Conservation (phyloP, 108 stramenopile species). For the Mayamaea pseudoterrestris region DNA sequence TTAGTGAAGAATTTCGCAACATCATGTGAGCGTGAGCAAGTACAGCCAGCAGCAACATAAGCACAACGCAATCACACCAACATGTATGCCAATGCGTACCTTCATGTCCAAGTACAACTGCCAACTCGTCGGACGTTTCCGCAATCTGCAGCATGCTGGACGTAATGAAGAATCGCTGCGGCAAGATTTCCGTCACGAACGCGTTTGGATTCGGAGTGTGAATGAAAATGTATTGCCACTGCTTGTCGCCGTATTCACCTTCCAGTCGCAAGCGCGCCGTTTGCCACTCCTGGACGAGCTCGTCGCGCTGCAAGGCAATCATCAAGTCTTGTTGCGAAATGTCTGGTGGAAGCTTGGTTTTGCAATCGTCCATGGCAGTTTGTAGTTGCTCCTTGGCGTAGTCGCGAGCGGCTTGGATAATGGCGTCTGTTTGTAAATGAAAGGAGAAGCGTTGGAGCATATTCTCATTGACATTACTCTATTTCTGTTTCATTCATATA, state of each 20-base stretch:
- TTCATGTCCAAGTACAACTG: conserved; percentile 75
- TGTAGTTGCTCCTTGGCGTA: conserved; percentile 21
- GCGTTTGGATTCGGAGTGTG: conserved; percentile 54
- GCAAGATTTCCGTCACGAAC: conserved; percentile 78
- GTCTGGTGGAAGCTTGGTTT: conserved; percentile 11
- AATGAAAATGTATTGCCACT: conserved; percentile 46
- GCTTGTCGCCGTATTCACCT: conserved; percentile 9
- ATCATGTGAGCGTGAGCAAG: too few relatives aligned
- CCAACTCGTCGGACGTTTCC: conserved; percentile 68
- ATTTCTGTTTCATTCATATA: too few relatives aligned
- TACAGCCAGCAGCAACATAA: too few relatives aligned
- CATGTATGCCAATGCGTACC: too few relatives aligned
- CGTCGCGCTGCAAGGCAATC: conserved; percentile 12
- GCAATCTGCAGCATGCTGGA: conserved; percentile 55
- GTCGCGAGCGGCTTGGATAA: conserved; percentile 19
- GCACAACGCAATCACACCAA: too few relatives aligned
- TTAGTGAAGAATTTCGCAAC: too few relatives aligned
- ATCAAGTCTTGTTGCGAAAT: conserved; percentile 7
- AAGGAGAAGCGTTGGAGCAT: too few relatives aligned
- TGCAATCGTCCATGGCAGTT: conserved; percentile 8
- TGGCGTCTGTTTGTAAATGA: too few relatives aligned
- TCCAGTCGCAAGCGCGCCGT: conserved; percentile 19
- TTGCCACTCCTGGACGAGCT: conserved; percentile 21
- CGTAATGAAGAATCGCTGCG: conserved; percentile 75
- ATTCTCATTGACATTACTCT: too few relatives aligned